Conservation (phyloP, 208 protist species). For the Acanthamoeba lenticulata region DNA sequence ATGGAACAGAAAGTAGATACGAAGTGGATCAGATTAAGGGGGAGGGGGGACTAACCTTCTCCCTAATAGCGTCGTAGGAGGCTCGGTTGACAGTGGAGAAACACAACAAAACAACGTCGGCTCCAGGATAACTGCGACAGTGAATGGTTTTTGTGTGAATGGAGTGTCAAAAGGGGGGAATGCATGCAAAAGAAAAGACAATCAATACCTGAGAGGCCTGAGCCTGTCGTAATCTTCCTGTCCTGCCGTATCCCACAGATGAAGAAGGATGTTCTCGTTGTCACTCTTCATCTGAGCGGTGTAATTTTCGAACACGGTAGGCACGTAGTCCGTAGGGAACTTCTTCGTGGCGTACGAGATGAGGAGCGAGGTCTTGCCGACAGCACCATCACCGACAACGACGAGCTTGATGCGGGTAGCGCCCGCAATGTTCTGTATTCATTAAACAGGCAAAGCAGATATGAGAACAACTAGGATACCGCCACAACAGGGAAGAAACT, state of each 20-base stretch:
- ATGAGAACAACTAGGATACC: neutral
- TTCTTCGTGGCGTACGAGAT: slow-evolving; percentile 77
- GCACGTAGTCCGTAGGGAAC: slow-evolving; percentile 80
- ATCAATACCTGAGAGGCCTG: slow-evolving; percentile 74
- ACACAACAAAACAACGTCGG: slow-evolving; percentile 82
- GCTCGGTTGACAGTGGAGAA: slow-evolving; percentile 76
- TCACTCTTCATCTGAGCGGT: slow-evolving; percentile 74
- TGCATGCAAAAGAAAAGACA: neutral
- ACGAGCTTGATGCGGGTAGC: slow-evolving; percentile 79
- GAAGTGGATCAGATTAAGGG: neutral
- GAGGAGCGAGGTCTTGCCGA: slow-evolving; percentile 75
- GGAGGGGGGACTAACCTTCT: slow-evolving; percentile 70
- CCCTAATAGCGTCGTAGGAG: slow-evolving; percentile 81
- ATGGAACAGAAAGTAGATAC: neutral
- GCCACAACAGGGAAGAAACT: neutral
- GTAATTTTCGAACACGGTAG: slow-evolving; percentile 75
- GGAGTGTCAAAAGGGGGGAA: neutral
- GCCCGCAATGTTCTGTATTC: slow-evolving; percentile 50
- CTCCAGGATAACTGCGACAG: slow-evolving; percentile 41
- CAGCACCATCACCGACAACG: slow-evolving; percentile 48
- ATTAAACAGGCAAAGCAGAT: neutral
- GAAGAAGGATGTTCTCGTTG: slow-evolving; percentile 74
- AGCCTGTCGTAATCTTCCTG: slow-evolving; percentile 84
- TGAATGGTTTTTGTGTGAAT: slow-evolving; percentile 27
- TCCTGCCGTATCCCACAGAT: slow-evolving; percentile 82